Base-by-base conservation (phyloP, 1,284 basidiomycete species). In the Megacollybia platyphylla region DNA sequence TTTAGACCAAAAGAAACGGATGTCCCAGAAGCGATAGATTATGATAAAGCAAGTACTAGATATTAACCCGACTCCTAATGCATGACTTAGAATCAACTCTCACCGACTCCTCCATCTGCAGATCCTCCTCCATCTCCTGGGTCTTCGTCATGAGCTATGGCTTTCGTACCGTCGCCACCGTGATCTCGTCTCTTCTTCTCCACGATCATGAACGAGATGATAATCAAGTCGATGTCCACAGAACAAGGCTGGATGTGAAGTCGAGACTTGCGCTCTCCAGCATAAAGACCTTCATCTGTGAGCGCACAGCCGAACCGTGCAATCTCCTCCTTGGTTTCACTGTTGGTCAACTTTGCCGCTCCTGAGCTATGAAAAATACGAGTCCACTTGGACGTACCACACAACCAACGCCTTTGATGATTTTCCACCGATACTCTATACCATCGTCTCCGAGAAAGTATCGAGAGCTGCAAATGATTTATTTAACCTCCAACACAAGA, bases 191-290 rank as follows among this genome's bases (percentile, higher is more conserved):
- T 57, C 47, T 68, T 69, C 56, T 66, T 71, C 57, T 71, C 70
- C 60, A 73, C 63, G 44, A 75, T 64, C 45, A 73, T 50, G 48
- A 72, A 73, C 9, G 71, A 70, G 29, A 73, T 54, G 20, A 75
- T 56, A 39, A 74, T 54, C 44, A 74, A 57, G 52, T 75, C 71
- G 45, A 71, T 60, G 50, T 72, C 65, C 24, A 74, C 53, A n/a
- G 54, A 52, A 42, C 59, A 64, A 24, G 70, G 65, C 43, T 69
- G 61, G 37, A 73, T 63, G 31, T 57, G 57, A 18, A 75, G 61
- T 30, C 61, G 58, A 39, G 63, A 61, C 48, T 65, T 71, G 46
- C 57, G 59, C 51, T 72, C 61, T n/a, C 65, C 66, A 3, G 61
- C 58, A 51, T 72, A 72, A 43, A 64, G 51, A 7, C 71, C 72